Conservation (phyloP, 23 red algal genomes). For the Gracilariopsis chorda region DNA sequence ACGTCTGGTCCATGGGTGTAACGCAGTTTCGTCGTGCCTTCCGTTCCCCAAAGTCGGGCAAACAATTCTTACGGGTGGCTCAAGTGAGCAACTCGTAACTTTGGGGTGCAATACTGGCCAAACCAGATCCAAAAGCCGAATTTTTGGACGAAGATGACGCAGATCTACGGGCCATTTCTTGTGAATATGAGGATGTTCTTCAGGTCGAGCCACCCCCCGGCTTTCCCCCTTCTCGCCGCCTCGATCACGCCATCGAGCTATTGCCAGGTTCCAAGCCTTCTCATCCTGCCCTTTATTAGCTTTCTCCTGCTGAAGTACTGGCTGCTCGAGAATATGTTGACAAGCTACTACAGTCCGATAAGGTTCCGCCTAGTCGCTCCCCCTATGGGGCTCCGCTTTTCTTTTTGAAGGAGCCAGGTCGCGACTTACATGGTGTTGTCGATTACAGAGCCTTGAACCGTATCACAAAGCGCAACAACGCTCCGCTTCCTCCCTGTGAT, state of each 20-base stretch:
- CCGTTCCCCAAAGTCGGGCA: too few relatives aligned
- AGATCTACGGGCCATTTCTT: too few relatives aligned
- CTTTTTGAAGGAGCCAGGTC: background rate
- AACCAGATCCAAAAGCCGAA: too few relatives aligned
- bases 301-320: background rate
- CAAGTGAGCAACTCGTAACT: too few relatives aligned
- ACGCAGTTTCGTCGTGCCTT: too few relatives aligned
- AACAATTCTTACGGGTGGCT: too few relatives aligned
- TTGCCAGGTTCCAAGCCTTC: background rate
- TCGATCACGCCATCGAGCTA: background rate
- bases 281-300: background rate
- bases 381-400: too few relatives aligned
- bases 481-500: background rate
- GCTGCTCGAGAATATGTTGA: background rate
- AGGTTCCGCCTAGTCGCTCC: background rate
- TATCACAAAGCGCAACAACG: slow-evolving; percentile 9
- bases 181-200: too few relatives aligned
- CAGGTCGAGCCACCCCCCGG: too few relatives aligned
- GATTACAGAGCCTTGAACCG: slow-evolving; percentile 22
- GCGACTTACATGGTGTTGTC: background rate
- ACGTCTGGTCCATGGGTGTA: too few relatives aligned
- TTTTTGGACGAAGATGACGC: too few relatives aligned
- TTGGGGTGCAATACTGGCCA: too few relatives aligned
- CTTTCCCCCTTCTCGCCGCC: background rate
- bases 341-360: background rate